Percentiles rank a stretch among this genome's conserved stretches.
These are phyloP conservation scores for Aspergillus ustus DNA, from an alignment of 2,329 filamentous ascomycete species.

Conservation along the genomic window DNA sequence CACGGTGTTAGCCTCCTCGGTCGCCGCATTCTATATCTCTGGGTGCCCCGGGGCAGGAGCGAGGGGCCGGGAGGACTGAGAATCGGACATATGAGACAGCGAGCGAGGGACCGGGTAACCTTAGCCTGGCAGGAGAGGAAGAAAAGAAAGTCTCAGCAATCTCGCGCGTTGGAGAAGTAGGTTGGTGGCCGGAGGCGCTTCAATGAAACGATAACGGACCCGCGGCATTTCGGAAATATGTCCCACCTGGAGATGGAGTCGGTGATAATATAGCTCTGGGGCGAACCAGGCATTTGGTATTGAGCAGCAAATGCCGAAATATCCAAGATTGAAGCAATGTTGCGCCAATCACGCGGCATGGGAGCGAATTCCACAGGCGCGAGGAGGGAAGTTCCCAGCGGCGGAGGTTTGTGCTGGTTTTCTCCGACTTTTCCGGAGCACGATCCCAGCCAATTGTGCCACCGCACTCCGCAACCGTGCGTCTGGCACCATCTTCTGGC, in stretches of 20 bases:
- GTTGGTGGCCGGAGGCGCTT: no score
- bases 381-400: neutral
- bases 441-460: neutral
- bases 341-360: neutral
- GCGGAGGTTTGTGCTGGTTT: neutral
- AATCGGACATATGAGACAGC: slow-evolving; percentile 23
- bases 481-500: no score
- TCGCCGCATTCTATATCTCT: slow-evolving; percentile 8
- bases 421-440: neutral
- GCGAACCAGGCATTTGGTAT: neutral
- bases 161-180: neutral
- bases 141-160: neutral
- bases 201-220: neutral
- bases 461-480: neutral
- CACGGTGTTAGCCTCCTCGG: slow-evolving; percentile 18
- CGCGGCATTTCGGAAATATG: slow-evolving; percentile 4
- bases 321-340: neutral
- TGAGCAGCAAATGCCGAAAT: neutral
- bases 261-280: neutral
- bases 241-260: neutral
- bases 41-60: slow-evolving; percentile 22
- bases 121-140: neutral
- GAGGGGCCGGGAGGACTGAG: slow-evolving; percentile 23
- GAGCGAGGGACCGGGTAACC: neutral
- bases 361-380: neutral